Evolutionary conservation across 257 asterid genomes (phyloP).

Genomic region (Scutellaria galericulata): DNA sequence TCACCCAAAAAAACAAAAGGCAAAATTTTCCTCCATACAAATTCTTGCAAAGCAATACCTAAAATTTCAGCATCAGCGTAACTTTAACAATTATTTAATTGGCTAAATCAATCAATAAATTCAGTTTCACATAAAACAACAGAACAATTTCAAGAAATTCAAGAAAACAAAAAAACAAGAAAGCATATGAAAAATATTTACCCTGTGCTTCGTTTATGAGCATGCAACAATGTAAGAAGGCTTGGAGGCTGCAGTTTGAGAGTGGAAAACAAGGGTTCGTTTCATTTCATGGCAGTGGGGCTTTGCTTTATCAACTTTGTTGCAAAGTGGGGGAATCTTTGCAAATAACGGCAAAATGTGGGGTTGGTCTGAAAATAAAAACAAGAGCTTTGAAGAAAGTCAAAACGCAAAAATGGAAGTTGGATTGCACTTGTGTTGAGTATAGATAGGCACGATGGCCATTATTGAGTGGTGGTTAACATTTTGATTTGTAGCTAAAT

Average conservation of each 20-base stretch:
- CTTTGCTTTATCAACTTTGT: constrained; percentile 31
- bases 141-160: neutral
- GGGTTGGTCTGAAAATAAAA: constrained; percentile 19
- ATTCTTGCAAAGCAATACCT: neutral
- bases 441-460: constrained; percentile 33
- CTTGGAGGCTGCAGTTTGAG: constrained; percentile 20
- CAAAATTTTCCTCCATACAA: neutral
- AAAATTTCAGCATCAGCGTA: neutral
- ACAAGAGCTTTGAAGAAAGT: constrained; percentile 10
- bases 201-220: constrained; percentile 20
- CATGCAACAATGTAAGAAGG: constrained; percentile 27
- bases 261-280: constrained; percentile 28
- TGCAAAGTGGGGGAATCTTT: constrained; percentile 26
- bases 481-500: neutral
- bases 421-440: constrained; percentile 27
- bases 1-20: neutral
- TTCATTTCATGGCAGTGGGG: constrained; percentile 34
- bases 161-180: no score
- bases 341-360: constrained; percentile 25
- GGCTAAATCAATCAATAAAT: constrained; percentile 21
- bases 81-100: constrained; percentile 1
- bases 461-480: constrained; percentile 40
- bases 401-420: constrained; percentile 26
- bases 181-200: neutral
- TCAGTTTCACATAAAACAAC: constrained; percentile 22